These are phyloP conservation scores for Cinchona pubescens DNA, from an alignment of 257 asterid genomes.

Conservation along the genomic window DNA sequence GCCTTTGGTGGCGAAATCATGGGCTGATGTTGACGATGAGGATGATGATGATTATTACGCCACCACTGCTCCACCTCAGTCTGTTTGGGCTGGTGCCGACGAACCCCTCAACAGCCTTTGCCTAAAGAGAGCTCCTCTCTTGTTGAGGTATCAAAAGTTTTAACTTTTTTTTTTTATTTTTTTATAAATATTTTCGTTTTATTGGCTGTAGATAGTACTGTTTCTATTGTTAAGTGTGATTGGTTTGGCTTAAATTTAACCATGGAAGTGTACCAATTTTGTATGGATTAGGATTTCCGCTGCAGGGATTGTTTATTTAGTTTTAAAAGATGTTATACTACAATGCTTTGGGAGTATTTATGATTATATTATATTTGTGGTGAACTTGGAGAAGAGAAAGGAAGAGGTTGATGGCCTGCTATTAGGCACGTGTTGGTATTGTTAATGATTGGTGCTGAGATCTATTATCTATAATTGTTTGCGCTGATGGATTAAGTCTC, in stretches of 20 bases:
- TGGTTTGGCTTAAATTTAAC: neutral
- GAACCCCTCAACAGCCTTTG: conserved; percentile 25
- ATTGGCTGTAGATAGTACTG: too few species aligned
- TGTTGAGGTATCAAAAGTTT: conserved; percentile 50
- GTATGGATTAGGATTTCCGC: neutral
- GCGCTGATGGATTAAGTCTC: neutral
- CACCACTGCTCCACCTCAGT: conserved; percentile 80
- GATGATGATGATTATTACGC: conserved; percentile 95
- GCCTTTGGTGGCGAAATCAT: conserved; percentile 71
- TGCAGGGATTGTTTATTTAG: neutral
- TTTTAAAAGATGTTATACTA: neutral
- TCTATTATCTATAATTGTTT: neutral
- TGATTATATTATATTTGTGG: neutral
- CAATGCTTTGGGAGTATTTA: neutral
- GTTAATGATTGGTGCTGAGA: neutral
- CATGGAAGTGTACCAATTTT: neutral
- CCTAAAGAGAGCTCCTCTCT: conserved; percentile 33
- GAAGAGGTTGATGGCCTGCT: neutral
- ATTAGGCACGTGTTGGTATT: neutral
- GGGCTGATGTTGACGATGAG: conserved; percentile 99
- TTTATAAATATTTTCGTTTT: neutral
- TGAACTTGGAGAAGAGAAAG: neutral
- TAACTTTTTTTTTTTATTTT: too few species aligned
- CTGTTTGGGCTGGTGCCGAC: conserved; percentile 55
- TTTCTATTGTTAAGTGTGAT: neutral